A percentile compares a stretch with the other conserved stretches of the same genome.
phyloP scores from a whole-genome alignment of 139 green algal species.

The Haematococcus lacustris region DNA sequence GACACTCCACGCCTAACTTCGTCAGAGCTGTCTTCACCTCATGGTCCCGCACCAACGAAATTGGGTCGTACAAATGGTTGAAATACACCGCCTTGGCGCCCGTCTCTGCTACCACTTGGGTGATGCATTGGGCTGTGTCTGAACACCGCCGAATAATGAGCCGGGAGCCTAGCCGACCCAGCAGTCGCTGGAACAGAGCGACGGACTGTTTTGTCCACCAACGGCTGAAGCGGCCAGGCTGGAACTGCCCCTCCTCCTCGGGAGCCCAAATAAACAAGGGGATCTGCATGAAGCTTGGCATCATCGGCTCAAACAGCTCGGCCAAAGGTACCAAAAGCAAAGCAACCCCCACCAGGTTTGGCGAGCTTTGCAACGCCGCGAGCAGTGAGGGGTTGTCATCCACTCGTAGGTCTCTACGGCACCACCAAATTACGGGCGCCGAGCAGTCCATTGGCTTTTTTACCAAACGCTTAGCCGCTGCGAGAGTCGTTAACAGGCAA shows the following conservation, averaged over 20 bases:
- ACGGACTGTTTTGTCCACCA: too few species aligned
- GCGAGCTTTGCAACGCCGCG: conserved; percentile 35
- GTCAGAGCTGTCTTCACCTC: conserved; percentile 64
- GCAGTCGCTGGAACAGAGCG: too few species aligned
- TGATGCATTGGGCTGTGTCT: conserved; percentile 48
- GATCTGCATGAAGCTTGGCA: too few species aligned
- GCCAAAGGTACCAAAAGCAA: neutral
- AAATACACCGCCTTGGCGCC: conserved; percentile 71
- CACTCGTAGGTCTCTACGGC: conserved; percentile 65
- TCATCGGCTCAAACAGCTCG: too few species aligned
- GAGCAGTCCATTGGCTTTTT: too few species aligned
- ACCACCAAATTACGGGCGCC: conserved; percentile 40
- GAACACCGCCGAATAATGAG: conserved; percentile 55
- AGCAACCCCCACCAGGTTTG: neutral
- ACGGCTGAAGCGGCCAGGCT: conserved; percentile 69
- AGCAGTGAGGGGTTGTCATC: conserved; percentile 76
- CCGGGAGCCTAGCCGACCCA: conserved; percentile 59
- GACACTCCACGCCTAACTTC: conserved; percentile 32
- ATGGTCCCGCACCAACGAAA: conserved; percentile 83
- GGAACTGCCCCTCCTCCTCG: conserved; percentile 93
- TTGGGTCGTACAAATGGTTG: conserved; percentile 93
- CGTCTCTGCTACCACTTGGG: conserved; percentile 46
- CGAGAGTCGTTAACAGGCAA: too few species aligned
- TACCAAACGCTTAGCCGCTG: too few species aligned
- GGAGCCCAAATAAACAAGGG: conserved; percentile 85